A percentile compares a stretch with the other conserved stretches of the same genome.
These are phyloP conservation scores for Sclerotinia minor DNA, from an alignment of 2,329 filamentous ascomycete species.

Conservation along the genomic window DNA sequence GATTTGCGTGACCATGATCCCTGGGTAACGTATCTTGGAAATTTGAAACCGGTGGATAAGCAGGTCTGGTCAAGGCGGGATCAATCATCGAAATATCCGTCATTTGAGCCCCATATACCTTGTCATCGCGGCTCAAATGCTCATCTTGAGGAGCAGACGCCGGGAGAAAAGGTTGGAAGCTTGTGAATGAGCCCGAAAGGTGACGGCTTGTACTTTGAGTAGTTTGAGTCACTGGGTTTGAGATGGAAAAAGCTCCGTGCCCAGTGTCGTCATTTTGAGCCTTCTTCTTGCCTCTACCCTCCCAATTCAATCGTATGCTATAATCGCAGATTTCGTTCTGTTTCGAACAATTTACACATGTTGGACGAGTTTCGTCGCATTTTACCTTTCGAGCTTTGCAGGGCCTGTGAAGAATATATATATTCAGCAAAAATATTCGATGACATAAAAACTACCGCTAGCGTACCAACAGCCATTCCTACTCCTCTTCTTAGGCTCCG, in stretches of 20 bases:
- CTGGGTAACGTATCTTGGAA: conserved; percentile 17
- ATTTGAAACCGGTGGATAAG: conserved; percentile 22
- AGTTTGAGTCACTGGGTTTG: conserved; percentile 5
- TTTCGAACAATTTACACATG: conserved; percentile 70
- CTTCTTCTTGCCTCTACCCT: conserved; percentile 65
- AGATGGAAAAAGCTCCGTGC: conserved; percentile 29
- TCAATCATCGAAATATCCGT: conserved; percentile 30
- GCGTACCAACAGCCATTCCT: conserved; percentile 68
- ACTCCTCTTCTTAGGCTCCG: conserved; percentile 65
- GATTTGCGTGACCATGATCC: conserved; percentile 19
- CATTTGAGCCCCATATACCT: not conserved
- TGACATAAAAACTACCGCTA: conserved; percentile 21
- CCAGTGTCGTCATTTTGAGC: conserved; percentile 39
- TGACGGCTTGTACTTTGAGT: not conserved
- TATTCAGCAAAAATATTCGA: conserved; percentile 23
- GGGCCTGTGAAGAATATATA: conserved; percentile 54
- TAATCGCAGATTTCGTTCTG: conserved; percentile 77
- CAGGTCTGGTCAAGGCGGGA: conserved; percentile 27
- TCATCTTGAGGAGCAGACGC: not conserved
- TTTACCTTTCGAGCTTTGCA: conserved; percentile 80
- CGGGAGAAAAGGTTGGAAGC: not conserved
- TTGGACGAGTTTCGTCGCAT: conserved; percentile 76
- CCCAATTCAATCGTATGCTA: conserved; percentile 79
- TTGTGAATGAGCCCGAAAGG: not conserved
- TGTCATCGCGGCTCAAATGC: no score